These are phyloP conservation scores for Saccharomyces pastorianus DNA, from an alignment of 1,139 yeast species.

Conservation along the genomic window DNA sequence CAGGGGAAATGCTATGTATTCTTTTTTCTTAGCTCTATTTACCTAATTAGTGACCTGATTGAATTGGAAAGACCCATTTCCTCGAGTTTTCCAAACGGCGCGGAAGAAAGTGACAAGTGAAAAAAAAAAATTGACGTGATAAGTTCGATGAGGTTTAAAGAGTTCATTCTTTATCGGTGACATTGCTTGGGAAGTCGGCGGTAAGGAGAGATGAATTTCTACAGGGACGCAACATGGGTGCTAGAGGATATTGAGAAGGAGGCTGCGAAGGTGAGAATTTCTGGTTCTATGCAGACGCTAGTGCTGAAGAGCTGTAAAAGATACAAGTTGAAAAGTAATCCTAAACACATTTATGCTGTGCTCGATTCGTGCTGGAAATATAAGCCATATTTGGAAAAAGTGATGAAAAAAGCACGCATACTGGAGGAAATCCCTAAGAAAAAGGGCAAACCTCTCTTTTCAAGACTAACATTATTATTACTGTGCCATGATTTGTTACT, in stretches of 20 bases:
- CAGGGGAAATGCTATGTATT: background rate
- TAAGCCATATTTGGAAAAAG: constrained; percentile 49
- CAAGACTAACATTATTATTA: constrained; percentile 35
- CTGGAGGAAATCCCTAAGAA: constrained; percentile 40
- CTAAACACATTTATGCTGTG: constrained; percentile 79
- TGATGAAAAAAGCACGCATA: constrained; percentile 61
- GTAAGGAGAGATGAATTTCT: constrained; percentile 43
- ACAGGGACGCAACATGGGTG: constrained; percentile 51
- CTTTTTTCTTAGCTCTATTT: background rate
- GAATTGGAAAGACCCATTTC: background rate
- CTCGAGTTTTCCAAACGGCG: background rate
- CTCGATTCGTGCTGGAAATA: constrained; percentile 70
- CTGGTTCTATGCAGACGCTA: constrained; percentile 58
- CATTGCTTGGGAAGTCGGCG: background rate
- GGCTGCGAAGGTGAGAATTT: constrained; percentile 30
- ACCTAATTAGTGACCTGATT: background rate
- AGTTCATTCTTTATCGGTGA: background rate
- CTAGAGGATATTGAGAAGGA: constrained; percentile 33
- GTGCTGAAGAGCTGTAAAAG: constrained; percentile 50
- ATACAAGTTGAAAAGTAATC: constrained; percentile 46
- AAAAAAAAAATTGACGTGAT: background rate
- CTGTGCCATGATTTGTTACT: constrained; percentile 77
- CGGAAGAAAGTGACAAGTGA: background rate
- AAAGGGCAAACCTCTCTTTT: constrained; percentile 30
- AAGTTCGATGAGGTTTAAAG: constrained; percentile 1